phyloP scores from a whole-genome alignment of 192 early-diverging fungal species.

The Piromyces finnis region DNA sequence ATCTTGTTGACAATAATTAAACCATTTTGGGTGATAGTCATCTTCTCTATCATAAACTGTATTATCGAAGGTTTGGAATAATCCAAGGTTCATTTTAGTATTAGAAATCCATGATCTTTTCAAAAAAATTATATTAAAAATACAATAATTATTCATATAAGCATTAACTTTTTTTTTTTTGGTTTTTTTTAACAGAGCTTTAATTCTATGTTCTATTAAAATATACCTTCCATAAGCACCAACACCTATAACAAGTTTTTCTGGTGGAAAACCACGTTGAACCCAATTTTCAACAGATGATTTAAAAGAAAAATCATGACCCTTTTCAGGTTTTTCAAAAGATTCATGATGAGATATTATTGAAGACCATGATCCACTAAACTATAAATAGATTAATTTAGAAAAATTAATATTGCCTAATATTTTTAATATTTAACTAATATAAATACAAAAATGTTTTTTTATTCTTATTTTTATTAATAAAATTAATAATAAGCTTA shows the following conservation, averaged over 20 bases:
- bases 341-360: background rate
- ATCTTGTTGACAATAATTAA: background rate
- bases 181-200: no score
- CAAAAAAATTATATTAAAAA: no score
- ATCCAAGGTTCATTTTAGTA: background rate
- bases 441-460: no score
- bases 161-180: no score
- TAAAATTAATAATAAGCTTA: conserved; percentile 1
- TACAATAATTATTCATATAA: no score
- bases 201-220: no score
- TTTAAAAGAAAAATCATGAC: background rate
- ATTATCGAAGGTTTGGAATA: background rate
- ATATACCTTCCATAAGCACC: background rate
- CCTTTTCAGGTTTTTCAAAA: background rate
- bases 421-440: no score
- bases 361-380: background rate
- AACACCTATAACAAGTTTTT: background rate
- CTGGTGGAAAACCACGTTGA: background rate
- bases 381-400: background rate
- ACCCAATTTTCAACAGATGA: background rate
- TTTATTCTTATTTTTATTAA: no score
- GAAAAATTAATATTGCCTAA: no score
- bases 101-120: background rate
- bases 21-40: background rate
- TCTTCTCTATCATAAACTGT: background rate